Percentiles rank a stretch among this genome's conserved stretches.
phyloP scores from a whole-genome alignment of 1,139 yeast species.

The Hemisphaericaspora lyxosophila region DNA sequence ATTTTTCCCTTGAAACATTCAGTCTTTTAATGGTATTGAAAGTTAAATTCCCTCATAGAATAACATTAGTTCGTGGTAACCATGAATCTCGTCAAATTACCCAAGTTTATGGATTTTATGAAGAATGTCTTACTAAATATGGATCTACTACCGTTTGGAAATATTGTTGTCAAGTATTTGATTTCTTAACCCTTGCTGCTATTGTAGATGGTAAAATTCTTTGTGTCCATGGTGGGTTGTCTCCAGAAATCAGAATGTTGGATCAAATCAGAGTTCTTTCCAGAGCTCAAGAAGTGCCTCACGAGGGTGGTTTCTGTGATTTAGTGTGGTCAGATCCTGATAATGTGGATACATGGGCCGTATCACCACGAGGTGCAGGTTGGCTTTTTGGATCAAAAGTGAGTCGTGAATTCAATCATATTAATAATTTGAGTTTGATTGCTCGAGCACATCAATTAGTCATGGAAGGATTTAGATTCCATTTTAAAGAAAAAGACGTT shows the following conservation, averaged over 20 bases:
- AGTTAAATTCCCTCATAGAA: constrained; percentile 80
- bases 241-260: constrained; percentile 96
- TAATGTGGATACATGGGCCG: constrained; percentile 97
- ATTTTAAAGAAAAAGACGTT: constrained; percentile 90
- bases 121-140: constrained; percentile 88
- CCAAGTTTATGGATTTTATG: constrained; percentile 90
- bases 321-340: constrained; percentile 98
- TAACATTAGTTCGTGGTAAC: constrained; percentile 88
- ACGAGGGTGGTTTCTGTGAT: constrained; percentile 98
- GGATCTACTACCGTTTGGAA: constrained; percentile 98
- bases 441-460: constrained; percentile 98
- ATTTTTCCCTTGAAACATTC: constrained; percentile 88
- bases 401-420: constrained; percentile 90
- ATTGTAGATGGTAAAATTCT: constrained; percentile 89
- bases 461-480: constrained; percentile 97
- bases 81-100: constrained; percentile 95
- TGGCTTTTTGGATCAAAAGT: constrained; percentile 95
- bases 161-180: constrained; percentile 95
- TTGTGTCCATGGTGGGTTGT: constrained; percentile 95
- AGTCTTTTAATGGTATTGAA: constrained; percentile 88
- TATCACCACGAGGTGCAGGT: constrained; percentile 98
- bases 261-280: constrained; percentile 94
- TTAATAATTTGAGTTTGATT: constrained; percentile 78
- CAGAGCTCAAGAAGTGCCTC: constrained; percentile 99
- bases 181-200: constrained; percentile 88